Conservation (phyloP, 2,329 filamentous ascomycete genomes). For the Fusarium albosuccineum region DNA sequence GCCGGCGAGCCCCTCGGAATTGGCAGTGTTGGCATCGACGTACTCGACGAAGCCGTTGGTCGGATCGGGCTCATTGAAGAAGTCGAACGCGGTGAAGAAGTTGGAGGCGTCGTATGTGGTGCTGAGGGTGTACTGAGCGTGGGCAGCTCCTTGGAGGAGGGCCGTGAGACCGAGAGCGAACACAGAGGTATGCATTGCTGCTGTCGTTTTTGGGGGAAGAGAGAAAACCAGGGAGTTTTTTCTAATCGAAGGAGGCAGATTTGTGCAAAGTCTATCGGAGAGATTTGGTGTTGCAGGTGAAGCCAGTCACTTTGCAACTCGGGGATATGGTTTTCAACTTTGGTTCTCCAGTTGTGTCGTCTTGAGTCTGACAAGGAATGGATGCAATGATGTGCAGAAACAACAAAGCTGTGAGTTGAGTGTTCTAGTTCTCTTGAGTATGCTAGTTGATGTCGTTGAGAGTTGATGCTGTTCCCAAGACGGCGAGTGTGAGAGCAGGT, state of each 20-base stretch:
- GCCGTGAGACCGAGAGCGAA: slow-evolving; percentile 48
- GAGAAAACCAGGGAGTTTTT: neutral
- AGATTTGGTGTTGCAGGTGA: slow-evolving; percentile 16
- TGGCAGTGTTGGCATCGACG: slow-evolving; percentile 69
- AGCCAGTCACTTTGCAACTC: slow-evolving; percentile 26
- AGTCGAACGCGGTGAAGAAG: slow-evolving; percentile 69
- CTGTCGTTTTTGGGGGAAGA: slow-evolving; percentile 20
- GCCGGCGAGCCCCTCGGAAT: slow-evolving; percentile 68
- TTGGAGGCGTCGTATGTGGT: slow-evolving; percentile 65
- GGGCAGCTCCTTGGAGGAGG: slow-evolving; percentile 45
- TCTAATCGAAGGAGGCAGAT: neutral
- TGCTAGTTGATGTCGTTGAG: neutral
- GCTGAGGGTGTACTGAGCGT: slow-evolving; percentile 59
- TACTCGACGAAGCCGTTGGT: slow-evolving; percentile 83
- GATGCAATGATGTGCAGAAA: slow-evolving; percentile 11
- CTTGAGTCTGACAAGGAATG: slow-evolving; percentile 6
- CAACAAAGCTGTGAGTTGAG: neutral
- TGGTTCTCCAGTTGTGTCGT: slow-evolving; percentile 18
- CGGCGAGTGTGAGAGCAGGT: slow-evolving; percentile 2
- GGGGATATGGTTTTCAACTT: slow-evolving; percentile 6
- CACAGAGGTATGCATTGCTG: slow-evolving; percentile 44
- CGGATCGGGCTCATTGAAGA: slow-evolving; percentile 72
- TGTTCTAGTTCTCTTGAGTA: slow-evolving; percentile 6
- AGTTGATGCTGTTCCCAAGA: neutral
- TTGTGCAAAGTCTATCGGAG: slow-evolving; percentile 10